Evolutionary conservation across 306 rosid genomes (phyloP), one percentile per base, ranked within the genome.

Genomic region (Trichosanthes cucumerina): DNA sequence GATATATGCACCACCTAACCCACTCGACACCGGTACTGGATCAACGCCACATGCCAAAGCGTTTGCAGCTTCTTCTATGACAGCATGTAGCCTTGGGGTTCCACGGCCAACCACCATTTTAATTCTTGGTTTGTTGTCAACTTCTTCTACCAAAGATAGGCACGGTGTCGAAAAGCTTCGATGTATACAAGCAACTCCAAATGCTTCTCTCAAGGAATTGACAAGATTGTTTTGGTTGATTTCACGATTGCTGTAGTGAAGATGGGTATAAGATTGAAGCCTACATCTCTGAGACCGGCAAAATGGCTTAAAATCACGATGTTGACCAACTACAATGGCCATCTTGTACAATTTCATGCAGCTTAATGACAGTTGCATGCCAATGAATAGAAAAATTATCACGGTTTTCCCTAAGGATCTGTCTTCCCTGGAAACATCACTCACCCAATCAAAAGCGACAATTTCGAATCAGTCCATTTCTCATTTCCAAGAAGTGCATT

Each of bases 131-230:
- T 81, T 79, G 46, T 81, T 69, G 39, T 62, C 82, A 63, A 90
- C 91, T 59, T 89, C 96, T 59, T 88, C 91, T 5, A 79, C 80
- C 47, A 84, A 82, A 82, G 91, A 88, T 5, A 94, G 91, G 87
- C 98, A 94, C 54, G 98, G 97, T 81, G 95, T 94, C 84, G 98
- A 94, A 84, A 86, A 87, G 83, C 98, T 94, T 76, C 93, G 86
- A 86, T 87, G 98, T 80, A 94, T 85, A 73, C 86, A 90, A 19
- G 82, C 86, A 41, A 76, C 85, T 82, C 83, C 79, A 54, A 84
- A 78, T 73, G 91, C 87, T 77, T 84, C 86, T 78, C 83, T 88
- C 58, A 84, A 81, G 78, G 92, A 89, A 75, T 81, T 81, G 73
- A 88, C 75, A 76, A 86, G 68, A 80, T 79, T 66, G 43, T 77